These are phyloP conservation scores for Peronospora belbahrii DNA, from an alignment of 352 stramenopile species.

Conservation along the genomic window DNA sequence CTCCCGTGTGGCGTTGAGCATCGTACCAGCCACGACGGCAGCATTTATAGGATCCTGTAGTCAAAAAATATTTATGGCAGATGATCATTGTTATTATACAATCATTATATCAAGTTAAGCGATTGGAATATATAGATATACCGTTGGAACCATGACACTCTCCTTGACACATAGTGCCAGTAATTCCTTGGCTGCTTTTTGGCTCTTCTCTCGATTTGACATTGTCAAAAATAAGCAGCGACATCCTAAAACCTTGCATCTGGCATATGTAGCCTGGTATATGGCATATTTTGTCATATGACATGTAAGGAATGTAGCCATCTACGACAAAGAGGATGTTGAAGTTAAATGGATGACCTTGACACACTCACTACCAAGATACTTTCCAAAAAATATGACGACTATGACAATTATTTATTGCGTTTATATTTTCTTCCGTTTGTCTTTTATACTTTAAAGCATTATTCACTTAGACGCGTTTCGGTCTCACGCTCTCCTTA, in stretches of 20 bases:
- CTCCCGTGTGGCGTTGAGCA: constrained; percentile 79
- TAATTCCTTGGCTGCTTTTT: constrained; percentile 68
- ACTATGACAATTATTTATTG: neutral
- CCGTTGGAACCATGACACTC: constrained; percentile 71
- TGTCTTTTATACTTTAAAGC: neutral
- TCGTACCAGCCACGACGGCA: constrained; percentile 72
- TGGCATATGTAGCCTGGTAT: neutral
- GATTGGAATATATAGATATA: constrained; percentile 16
- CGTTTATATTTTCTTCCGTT: neutral
- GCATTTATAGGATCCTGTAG: constrained; percentile 65
- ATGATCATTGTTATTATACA: too few relatives aligned
- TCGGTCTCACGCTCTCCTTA: neutral
- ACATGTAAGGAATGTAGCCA: too few relatives aligned
- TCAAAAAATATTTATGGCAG: too few relatives aligned
- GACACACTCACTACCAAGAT: too few relatives aligned
- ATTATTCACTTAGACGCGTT: neutral
- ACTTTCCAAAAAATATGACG: too few relatives aligned
- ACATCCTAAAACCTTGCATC: neutral
- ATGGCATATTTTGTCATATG: neutral
- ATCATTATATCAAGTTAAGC: too few relatives aligned
- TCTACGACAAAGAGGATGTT: too few relatives aligned
- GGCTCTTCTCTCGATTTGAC: constrained; percentile 26
- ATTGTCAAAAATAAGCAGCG: constrained; percentile 16
- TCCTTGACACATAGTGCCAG: constrained; percentile 71
- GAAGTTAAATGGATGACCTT: too few relatives aligned